phyloP scores from a whole-genome alignment of 805 yeast genomes.

The Groenewaldozyma tartarivorans region DNA sequence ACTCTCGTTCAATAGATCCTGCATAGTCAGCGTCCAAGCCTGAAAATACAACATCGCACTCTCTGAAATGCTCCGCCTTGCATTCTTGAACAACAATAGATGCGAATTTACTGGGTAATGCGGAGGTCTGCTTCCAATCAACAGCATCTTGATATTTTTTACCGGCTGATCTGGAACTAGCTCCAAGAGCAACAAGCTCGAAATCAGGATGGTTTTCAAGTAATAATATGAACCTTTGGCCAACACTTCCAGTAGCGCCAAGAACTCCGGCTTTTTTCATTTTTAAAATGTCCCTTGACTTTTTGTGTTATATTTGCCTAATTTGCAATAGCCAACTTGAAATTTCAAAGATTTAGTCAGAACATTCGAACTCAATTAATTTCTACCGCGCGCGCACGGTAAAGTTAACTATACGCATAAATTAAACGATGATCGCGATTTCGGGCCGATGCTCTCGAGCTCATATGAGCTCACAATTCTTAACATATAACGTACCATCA shows the following conservation, averaged over 20 bases:
- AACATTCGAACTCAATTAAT: too few species aligned
- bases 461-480: too few species aligned
- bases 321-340: too few species aligned
- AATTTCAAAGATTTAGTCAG: too few species aligned
- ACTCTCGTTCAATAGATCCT: slow-evolving; percentile 82
- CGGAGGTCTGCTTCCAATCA: slow-evolving; percentile 86
- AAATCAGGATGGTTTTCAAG: slow-evolving; percentile 84
- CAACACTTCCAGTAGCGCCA: slow-evolving; percentile 98
- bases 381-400: too few species aligned
- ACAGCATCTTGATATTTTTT: slow-evolving; percentile 76
- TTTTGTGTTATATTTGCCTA: not conserved
- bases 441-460: too few species aligned
- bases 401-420: too few species aligned
- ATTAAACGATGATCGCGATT: too few species aligned
- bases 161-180: slow-evolving; percentile 91
- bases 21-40: slow-evolving; percentile 92
- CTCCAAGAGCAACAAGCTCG: slow-evolving; percentile 78
- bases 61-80: slow-evolving; percentile 62
- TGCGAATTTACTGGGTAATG: slow-evolving; percentile 62
- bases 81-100: slow-evolving; percentile 68
- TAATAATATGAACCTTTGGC: slow-evolving; percentile 86
- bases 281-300: slow-evolving; percentile 8
- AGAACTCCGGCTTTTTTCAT: slow-evolving; percentile 57
- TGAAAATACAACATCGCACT: slow-evolving; percentile 90
- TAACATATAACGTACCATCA: too few species aligned